A percentile compares a stretch with the other conserved stretches of the same genome.
Evolutionary conservation across 768 basidiomycete species (phyloP).

Genomic region (Baorangia bicolor): DNA sequence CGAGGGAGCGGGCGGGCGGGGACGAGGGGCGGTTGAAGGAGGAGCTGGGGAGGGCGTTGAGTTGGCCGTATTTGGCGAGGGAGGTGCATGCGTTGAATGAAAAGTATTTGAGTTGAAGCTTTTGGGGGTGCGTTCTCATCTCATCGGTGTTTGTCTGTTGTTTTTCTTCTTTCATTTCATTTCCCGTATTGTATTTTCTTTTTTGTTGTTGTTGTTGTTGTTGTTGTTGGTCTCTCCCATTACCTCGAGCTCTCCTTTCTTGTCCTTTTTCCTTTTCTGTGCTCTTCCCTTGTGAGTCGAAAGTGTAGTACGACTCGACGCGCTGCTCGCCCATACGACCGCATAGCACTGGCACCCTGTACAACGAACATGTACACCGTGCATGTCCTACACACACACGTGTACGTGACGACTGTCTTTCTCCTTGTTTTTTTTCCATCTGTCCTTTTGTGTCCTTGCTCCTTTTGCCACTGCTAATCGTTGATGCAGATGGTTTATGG

Average conservation of each 20-base stretch:
- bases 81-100: constrained; percentile 86
- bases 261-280: background rate
- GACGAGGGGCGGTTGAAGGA: constrained; percentile 49
- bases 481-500: no score
- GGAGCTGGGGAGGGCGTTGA: constrained; percentile 68
- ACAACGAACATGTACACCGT: background rate
- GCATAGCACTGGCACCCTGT: background rate
- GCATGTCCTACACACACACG: background rate
- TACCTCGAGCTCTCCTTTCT: background rate
- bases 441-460: no score
- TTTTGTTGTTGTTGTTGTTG: background rate
- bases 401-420: no score
- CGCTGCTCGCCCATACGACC: background rate
- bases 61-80: constrained; percentile 81
- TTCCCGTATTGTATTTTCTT: background rate
- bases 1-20: constrained; percentile 62
- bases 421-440: no score
- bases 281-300: background rate
- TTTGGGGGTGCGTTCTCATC: background rate
- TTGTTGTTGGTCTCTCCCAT: no score
- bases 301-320: background rate
- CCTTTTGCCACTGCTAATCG: no score
- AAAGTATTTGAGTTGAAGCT: constrained; percentile 62
- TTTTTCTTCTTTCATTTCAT: background rate
- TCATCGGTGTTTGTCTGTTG: background rate